Percentiles rank a stretch among this genome's conserved stretches.
Evolutionary conservation across 306 rosid genomes (phyloP).

Genomic region (Ceratonia siliqua): DNA sequence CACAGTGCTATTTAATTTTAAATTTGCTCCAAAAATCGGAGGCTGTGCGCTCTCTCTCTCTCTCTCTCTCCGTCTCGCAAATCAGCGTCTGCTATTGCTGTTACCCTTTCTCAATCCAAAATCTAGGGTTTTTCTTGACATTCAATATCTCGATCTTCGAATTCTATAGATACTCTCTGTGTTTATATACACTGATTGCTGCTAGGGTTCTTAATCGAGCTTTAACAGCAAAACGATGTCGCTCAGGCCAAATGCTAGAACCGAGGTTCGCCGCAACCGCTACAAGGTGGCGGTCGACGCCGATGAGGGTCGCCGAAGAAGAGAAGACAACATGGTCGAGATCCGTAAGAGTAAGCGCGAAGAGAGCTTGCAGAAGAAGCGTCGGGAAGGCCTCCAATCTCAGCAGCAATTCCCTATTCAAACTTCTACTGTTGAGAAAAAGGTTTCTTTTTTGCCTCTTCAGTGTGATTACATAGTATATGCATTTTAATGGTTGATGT

Average conservation of each 20-base stretch:
- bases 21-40: conserved; percentile 29
- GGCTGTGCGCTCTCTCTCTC: conserved; percentile 1
- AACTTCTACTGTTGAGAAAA: conserved; percentile 64
- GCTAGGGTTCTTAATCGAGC: conserved; percentile 25
- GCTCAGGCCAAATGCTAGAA: conserved; percentile 79
- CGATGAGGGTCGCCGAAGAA: conserved; percentile 86
- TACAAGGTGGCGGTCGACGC: conserved; percentile 93
- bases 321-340: conserved; percentile 95
- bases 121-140: conserved; percentile 42
- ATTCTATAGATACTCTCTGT: neutral
- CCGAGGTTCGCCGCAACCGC: conserved; percentile 92
- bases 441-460: conserved; percentile 39
- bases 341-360: conserved; percentile 93
- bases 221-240: conserved; percentile 57
- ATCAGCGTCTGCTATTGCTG: conserved; percentile 18
- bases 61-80: conserved; percentile 19
- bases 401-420: conserved; percentile 66
- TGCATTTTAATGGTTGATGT: neutral
- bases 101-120: conserved; percentile 26
- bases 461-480: neutral
- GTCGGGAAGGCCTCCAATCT: conserved; percentile 83
- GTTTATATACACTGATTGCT: neutral
- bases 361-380: conserved; percentile 86
- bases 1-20: conserved; percentile 44
- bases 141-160: conserved; percentile 21